A percentile compares a stretch with the other conserved stretches of the same genome.
phyloP scores from a whole-genome alignment of 352 stramenopile species.

The Globisporangium orthogonon region DNA sequence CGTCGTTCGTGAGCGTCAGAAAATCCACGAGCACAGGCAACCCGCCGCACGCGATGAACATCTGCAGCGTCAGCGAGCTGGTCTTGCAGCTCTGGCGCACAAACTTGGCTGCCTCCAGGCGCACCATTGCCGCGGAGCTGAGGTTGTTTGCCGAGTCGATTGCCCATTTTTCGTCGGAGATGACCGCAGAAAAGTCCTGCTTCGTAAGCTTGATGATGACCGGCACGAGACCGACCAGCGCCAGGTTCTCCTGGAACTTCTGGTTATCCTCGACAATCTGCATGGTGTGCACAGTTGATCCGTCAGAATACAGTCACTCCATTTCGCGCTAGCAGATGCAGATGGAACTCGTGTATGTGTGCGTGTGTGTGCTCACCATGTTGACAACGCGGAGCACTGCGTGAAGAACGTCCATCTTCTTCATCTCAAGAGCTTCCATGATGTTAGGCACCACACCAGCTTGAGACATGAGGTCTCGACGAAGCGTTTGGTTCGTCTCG shows the following conservation, averaged over 20 bases:
- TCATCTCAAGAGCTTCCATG: constrained; percentile 91
- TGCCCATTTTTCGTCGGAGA: constrained; percentile 10
- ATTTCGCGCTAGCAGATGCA: background rate
- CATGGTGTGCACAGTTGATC: background rate
- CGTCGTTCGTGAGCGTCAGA: constrained; percentile 32
- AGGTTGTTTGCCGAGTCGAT: constrained; percentile 15
- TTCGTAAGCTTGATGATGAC: constrained; percentile 88
- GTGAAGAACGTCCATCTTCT: constrained; percentile 82
- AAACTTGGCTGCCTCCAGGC: constrained; percentile 85
- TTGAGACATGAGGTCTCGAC: constrained; percentile 84
- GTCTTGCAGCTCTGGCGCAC: constrained; percentile 86
- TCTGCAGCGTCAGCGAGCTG: constrained; percentile 86
- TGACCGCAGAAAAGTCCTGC: constrained; percentile 22
- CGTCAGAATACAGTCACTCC: background rate
- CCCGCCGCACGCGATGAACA: constrained; percentile 91
- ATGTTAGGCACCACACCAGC: constrained; percentile 90
- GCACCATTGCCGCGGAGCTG: constrained; percentile 47
- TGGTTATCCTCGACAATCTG: constrained; percentile 88
- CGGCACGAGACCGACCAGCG: constrained; percentile 85
- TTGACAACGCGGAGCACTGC: constrained; percentile 87
- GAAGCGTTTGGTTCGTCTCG: constrained; percentile 59
- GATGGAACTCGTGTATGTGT: no score
- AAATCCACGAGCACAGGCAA: constrained; percentile 85
- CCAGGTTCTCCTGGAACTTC: constrained; percentile 89
- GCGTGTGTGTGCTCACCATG: constrained; percentile 28